Base-by-base conservation (phyloP, 2,329 filamentous ascomycete genomes). In the Hymenoscyphus fraxineus region DNA sequence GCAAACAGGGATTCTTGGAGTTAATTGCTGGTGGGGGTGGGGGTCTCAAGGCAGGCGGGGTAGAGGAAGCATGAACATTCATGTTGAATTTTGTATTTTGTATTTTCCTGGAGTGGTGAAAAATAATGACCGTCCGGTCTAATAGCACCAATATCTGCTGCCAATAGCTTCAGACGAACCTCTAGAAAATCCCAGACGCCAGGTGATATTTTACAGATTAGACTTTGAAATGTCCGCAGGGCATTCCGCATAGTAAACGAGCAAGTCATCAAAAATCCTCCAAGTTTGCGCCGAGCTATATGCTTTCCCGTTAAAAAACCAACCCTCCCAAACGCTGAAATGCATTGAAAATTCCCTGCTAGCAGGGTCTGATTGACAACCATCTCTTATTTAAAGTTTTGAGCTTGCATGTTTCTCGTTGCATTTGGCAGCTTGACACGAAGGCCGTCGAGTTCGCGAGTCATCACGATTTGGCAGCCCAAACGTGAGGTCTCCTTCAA, bases 401-500 rank as follows among this genome's bases (percentile, higher is more conserved):
- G 96, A 15, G 92, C 92, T 80, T 99, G 95, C 78, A 99, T 74
- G 75, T 99, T 99, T 77, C 95, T 85, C 69, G 95, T 98, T 93
- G 97, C 97, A 44, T 87, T 88, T 13, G 95, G 95, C 73, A 99
- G 79, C 77, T 86, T 90, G 39, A 99, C 92, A 57, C 87, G 86
- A 73, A 99, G 69, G 0, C 95, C 95, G 75, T 98, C 91, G 68
- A 98, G 78, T 70, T 96, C 92, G 78, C 92, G 93, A 65, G 82
- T 90, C 94, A 99, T 97, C 75, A 86, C 83, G 32, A 99, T 91
- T 80, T 77, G 75, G 64, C 75, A 77, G 22, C 75, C 75, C 56
- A 77, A 66, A 62, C 75, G 80, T 62, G 83, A 89, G 38, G 88
- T 91, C 77, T 91, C 89, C 6, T 88, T 91, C 70, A 91, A 76